These are phyloP conservation scores for Volvox africanus DNA, from an alignment of 139 green algal genomes.

Conservation along the genomic window DNA sequence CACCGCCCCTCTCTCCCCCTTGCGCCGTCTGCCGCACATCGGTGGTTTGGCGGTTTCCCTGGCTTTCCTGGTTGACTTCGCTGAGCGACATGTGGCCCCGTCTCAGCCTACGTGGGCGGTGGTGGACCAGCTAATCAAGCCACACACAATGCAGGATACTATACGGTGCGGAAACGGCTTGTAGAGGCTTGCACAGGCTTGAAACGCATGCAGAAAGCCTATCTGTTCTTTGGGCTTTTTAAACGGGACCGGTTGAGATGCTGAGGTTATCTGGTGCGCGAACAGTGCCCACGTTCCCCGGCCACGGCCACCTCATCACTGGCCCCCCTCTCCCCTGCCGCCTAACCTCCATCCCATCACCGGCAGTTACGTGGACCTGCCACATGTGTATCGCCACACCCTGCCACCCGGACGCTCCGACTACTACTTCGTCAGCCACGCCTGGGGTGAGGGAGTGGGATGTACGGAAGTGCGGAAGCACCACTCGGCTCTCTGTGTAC, in stretches of 20 bases:
- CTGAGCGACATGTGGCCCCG: background rate
- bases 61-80: slow-evolving; percentile 16
- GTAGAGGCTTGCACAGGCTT: too few relatives aligned
- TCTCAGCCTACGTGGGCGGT: background rate
- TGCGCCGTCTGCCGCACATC: slow-evolving; percentile 7
- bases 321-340: too few relatives aligned
- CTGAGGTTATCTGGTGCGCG: background rate
- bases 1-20: too few relatives aligned
- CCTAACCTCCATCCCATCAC: too few relatives aligned
- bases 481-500: too few relatives aligned
- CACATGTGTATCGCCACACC: background rate
- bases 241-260: background rate
- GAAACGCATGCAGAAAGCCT: too few relatives aligned
- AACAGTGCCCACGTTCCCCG: too few relatives aligned
- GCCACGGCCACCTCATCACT: too few relatives aligned
- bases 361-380: slow-evolving; percentile 35
- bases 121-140: slow-evolving; percentile 18
- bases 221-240: background rate
- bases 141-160: slow-evolving; percentile 13
- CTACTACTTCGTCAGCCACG: slow-evolving; percentile 36
- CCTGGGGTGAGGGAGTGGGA: background rate
- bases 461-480: too few relatives aligned
- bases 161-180: slow-evolving; percentile 23
- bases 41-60: slow-evolving; percentile 23
- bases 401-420: background rate